Evolutionary conservation across 1,139 yeast species (phyloP), one percentile per base, ranked within the genome.

Genomic region (Candida mesenterica): DNA sequence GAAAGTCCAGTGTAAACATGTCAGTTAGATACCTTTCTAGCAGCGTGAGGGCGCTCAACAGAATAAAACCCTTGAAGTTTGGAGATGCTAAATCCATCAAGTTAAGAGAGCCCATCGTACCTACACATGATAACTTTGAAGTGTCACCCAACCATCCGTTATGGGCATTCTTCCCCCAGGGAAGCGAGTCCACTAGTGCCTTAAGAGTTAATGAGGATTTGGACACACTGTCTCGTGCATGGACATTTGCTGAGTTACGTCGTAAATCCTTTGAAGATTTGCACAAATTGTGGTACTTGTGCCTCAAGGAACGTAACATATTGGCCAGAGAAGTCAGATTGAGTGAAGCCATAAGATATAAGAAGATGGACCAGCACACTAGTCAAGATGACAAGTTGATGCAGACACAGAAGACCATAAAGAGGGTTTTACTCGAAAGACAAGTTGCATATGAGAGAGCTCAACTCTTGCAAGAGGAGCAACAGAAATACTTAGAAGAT

Each of bases 241-340:
- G 98, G 99, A 66, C 82, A 6, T 74, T 88, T 40, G 82, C 89
- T 9, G 97, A 92, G 56, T 75, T 92, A 47, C 81, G 99, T 60
- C 75, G 94, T 43, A 94, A 92, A 59, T 79, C 89, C 12, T 94
- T 89, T 53, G 95, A 89, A 28, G 98, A 92, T 58, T 68, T 92
- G 51, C 98, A 94, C 61, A 76, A 79, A 32, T 71, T 92, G 50
- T 92, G 98, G 97, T 90, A 88, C 58, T 71, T 83, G 32, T 79
- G 90, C 46, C 65, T 92, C 46, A 85, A 80, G 55, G 96, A 92
- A 59, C 71, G 95, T 47, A 94, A 92, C 60, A 66, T 79, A 26
- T 60, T 92, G 40, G 80, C 82, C 24, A 75, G 96, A 50, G 98
- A 94, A 59, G 70, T 72, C 36, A 77, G 82, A 45, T 56, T 68